Base-by-base conservation (phyloP, 2,329 filamentous ascomycete species). In the Mariannaea sp. region DNA sequence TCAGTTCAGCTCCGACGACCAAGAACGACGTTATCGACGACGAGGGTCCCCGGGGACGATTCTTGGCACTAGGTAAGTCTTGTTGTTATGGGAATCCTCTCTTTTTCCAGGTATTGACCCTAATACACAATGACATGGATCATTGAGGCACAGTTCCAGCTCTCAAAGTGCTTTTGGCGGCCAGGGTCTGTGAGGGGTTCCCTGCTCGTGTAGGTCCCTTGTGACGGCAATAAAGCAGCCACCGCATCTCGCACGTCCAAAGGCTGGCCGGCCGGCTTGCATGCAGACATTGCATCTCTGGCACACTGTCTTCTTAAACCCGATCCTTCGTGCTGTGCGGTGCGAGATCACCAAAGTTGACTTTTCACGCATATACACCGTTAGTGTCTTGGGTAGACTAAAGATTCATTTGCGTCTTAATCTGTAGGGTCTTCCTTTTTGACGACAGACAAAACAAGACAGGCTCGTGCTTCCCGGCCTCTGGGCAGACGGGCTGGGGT, bases 61-160 rank as follows among this genome's bases (percentile, higher is more conserved):
- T 32, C 42, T 47, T 48, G 29, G 43, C 35, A 24, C 22, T 24
- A n/a, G n/a, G n/a, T 24, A 24, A 24, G 5, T 24, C 7, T 39
- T 33, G 30, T 40, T 55, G 42, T 38, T 45, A n/a, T 22, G 36
- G 38, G 22, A 45, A 41, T 16, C 30, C 43, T 16, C 27, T 46
- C 29, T 51, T 33, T 38, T 12, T 27, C 38, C 17, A 53, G 33
- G 26, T 44, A n/a, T n/a, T n/a, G n/a, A n/a, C n/a, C n/a, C n/a
- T n/a, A n/a, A n/a, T n/a, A 35, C 30, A 33, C 36, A 53, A 27
- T 40, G 47, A 38, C 43, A 51, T 47, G 53, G 47, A 38, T 33
- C 35, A 27, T 35, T 39, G 32, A 29, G 35, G 41, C 36, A 50
- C 48, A 36, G 42, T 22, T 7, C 53, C 32, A 26, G 44, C 16